Percentiles rank a stretch among this genome's conserved stretches.
Evolutionary conservation across 2,329 filamentous ascomycete species (phyloP).

Genomic region (Ilyonectria destructans): DNA sequence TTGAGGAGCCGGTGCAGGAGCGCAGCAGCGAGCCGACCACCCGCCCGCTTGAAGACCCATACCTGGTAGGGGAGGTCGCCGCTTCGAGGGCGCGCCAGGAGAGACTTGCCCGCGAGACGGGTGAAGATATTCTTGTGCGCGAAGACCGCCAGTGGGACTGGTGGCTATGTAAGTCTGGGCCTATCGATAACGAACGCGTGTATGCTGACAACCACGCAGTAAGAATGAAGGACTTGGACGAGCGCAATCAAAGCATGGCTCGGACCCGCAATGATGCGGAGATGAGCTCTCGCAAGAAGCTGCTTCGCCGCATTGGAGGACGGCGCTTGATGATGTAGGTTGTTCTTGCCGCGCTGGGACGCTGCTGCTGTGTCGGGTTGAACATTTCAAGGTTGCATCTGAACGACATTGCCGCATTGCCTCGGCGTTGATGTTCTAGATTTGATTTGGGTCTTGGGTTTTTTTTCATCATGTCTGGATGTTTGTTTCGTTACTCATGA

Average conservation of each 20-base stretch:
- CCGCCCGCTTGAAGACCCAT: constrained; percentile 76
- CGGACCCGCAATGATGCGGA: constrained; percentile 60
- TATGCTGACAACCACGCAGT: constrained; percentile 54
- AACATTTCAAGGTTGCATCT: constrained; percentile 40
- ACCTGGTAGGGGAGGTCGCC: constrained; percentile 77
- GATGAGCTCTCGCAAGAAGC: constrained; percentile 54
- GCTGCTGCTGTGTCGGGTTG: constrained; percentile 39
- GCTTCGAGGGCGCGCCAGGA: constrained; percentile 72
- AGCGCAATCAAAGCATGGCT: constrained; percentile 66
- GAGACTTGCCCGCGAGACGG: constrained; percentile 70
- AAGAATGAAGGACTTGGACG: constrained; percentile 67
- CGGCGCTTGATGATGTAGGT: constrained; percentile 48
- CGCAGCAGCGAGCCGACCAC: constrained; percentile 36
- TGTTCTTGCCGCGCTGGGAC: constrained; percentile 40
- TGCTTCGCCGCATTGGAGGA: constrained; percentile 60
- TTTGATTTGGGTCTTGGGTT: constrained; percentile 38
- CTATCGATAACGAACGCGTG: not conserved
- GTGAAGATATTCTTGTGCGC: constrained; percentile 68
- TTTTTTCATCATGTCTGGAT: constrained; percentile 32
- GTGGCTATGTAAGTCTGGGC: constrained; percentile 67
- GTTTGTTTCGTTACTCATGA: constrained; percentile 13
- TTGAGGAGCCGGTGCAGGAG: constrained; percentile 38
- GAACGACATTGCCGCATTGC: constrained; percentile 49
- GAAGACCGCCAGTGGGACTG: constrained; percentile 76
- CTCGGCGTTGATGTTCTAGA: constrained; percentile 48